Evolutionary conservation across 2,329 filamentous ascomycete genomes (phyloP).

Genomic region (Paradendryphiella salina): DNA sequence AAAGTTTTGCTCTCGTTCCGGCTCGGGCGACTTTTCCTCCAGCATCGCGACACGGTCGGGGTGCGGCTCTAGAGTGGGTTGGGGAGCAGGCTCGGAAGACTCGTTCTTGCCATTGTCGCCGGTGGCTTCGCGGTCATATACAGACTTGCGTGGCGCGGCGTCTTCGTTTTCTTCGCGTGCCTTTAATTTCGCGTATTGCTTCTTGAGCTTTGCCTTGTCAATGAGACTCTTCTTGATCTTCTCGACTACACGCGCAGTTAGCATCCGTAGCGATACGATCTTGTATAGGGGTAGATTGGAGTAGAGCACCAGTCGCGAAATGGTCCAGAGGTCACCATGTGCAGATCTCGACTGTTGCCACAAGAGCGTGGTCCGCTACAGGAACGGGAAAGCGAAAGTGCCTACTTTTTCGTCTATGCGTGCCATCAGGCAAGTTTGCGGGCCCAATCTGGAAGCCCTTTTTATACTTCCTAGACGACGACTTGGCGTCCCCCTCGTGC

Average conservation of each 20-base stretch:
- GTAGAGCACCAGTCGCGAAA: neutral
- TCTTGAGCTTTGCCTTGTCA: constrained; percentile 89
- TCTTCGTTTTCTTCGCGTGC: constrained; percentile 56
- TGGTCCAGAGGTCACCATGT: neutral
- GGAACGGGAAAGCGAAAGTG: neutral
- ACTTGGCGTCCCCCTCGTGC: constrained; percentile 51
- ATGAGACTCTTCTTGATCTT: constrained; percentile 91
- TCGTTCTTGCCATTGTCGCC: constrained; percentile 33
- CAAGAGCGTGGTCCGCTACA: neutral
- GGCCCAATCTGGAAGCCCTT: constrained; percentile 87
- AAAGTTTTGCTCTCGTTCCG: constrained; percentile 14
- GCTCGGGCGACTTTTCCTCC: constrained; percentile 46
- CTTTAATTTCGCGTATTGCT: constrained; percentile 87
- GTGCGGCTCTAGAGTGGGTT: constrained; percentile 58
- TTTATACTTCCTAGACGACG: constrained; percentile 53
- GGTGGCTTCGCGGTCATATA: constrained; percentile 38
- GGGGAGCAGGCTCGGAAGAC: constrained; percentile 27
- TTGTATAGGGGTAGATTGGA: neutral
- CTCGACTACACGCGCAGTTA: constrained; percentile 60
- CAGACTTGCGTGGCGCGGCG: constrained; percentile 40
- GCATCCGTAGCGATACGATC: neutral
- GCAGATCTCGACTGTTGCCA: neutral
- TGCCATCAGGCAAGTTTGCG: constrained; percentile 86
- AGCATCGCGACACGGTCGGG: constrained; percentile 64
- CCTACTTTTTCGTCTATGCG: constrained; percentile 77